Base-by-base conservation (phyloP, 805 yeast genomes). In the Sugiyamaella chiloensis region DNA sequence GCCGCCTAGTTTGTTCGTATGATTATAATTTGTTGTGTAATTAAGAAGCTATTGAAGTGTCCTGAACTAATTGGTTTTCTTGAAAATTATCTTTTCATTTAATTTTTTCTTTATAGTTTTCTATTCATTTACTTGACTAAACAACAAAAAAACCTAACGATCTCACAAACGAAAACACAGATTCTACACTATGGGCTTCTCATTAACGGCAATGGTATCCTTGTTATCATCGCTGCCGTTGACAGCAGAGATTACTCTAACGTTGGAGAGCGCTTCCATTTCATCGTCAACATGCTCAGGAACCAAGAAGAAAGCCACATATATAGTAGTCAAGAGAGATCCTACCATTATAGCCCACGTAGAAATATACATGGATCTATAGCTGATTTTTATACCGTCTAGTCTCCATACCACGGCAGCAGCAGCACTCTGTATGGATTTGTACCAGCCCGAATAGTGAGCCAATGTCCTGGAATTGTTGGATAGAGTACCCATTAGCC, bases 361-460 rank as follows among this genome's bases (percentile, higher is more conserved):
- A 5, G 44, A 14, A 23, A 24, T 40, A 39, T 31, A 44, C 44
- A 44, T 44, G 3, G 21, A 16, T 21, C 3, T 44, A 21, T 39
- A 44, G 17, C 27, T 14, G 24, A 27, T 36, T 14, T 39, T 3
- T 19, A 31, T 24, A n/a, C 46, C 73, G 58, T 79, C 82, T 52
- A 77, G 63, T 54, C 79, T 66, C 83, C 83, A 79, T 7, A 73
- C 75, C 44, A 80, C 69, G 17, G 80, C 83, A 11, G 81, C 78
- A 58, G 80, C 82, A 7, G 82, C 84, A 35, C 79, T 71, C 64
- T 80, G 85, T 50, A 79, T 63, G 47, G 80, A 78, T 66, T 79
- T 79, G 68, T 78, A 79, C 60, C 75, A 75, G 40, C 82, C 83
- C 19, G 80, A 80, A 57, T 76, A 75, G 51, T 78, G 61, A 26